Evolutionary conservation across 1,284 basidiomycete genomes (phyloP), one percentile per base, ranked within the genome.

Genomic region (Veloporphyrellus conicus): DNA sequence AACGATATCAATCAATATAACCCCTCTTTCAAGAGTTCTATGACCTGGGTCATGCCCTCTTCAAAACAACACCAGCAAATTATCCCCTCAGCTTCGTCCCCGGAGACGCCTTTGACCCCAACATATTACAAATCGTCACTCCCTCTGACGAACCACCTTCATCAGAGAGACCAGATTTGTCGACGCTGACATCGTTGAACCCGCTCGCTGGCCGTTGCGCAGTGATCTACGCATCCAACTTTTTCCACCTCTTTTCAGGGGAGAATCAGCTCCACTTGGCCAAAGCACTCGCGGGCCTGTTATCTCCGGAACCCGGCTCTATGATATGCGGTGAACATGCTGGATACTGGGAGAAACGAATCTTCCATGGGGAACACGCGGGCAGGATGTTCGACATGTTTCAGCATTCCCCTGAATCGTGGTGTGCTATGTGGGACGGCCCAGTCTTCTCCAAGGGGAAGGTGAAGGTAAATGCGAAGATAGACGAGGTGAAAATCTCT

Each of bases 161-260:
- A 4, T 41, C 20, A 8, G 45, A 37, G 54, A 59, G 10, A 33
- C 57, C 48, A 28, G 49, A 66, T 14, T 14, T 71, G 23, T 43
- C 54, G 10, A 43, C 47, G 15, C 35, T 71, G 20, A 59, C 55
- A 4, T 69, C 64, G 42, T 46, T 72, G 18, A 71, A 61, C 28
- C 68, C 65, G 1, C 63, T 71, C 4, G 59, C 59, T 20, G 62
- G 66, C 1, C 62, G 55, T 14, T 58, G 64, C 39, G 56, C 64
- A 1, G 58, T 63, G 6, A 64, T 73, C 38, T 57, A 69, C 18
- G 64, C 61, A 3, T 45, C 61, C 0, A 53, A 60, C 3, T 60
- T 73, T 23, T 71, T 74, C 51, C 72, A 73, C 47, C 43, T 73
- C 0, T 73, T 73, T 46, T 52, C 55, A 1, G 59, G 72, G 43